A percentile compares a stretch with the other conserved stretches of the same genome.
These are phyloP conservation scores for Calamus simplicifolius DNA, from an alignment of 176 grass and related monocot species.

Conservation along the genomic window DNA sequence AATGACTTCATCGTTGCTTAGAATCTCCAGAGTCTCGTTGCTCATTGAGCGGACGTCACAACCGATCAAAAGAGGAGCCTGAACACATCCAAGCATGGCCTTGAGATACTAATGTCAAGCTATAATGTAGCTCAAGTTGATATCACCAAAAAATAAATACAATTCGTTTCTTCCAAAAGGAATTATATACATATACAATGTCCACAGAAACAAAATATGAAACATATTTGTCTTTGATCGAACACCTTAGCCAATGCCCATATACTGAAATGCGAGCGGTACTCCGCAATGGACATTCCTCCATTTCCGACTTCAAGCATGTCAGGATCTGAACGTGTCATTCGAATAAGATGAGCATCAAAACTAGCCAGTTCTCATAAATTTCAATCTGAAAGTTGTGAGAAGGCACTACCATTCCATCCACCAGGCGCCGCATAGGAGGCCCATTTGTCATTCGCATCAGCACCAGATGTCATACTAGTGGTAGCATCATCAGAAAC, in stretches of 20 bases:
- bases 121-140: background rate
- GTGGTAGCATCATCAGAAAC: constrained; percentile 2
- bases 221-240: background rate
- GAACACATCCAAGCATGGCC: background rate
- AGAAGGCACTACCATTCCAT: constrained; percentile 17
- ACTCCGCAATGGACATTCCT: constrained; percentile 74
- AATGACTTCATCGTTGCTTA: constrained; percentile 73
- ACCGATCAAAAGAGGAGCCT: constrained; percentile 91
- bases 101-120: too few relatives aligned
- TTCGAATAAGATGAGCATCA: background rate
- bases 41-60: constrained; percentile 73
- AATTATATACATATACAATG: too few relatives aligned
- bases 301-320: constrained; percentile 96
- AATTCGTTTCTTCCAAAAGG: background rate
- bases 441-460: constrained; percentile 91
- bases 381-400: too few relatives aligned
- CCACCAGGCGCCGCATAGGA: constrained; percentile 72
- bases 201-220: too few relatives aligned
- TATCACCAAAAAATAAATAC: background rate
- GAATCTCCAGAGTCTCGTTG: constrained; percentile 64
- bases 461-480: constrained; percentile 74
- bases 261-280: constrained; percentile 93
- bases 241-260: constrained; percentile 85
- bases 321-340: constrained; percentile 52
- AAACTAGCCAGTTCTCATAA: background rate